A percentile compares a stretch with the other conserved stretches of the same genome.
Conservation (phyloP, 345 rosid genomes). For the Euphorbia pulcherrima region DNA sequence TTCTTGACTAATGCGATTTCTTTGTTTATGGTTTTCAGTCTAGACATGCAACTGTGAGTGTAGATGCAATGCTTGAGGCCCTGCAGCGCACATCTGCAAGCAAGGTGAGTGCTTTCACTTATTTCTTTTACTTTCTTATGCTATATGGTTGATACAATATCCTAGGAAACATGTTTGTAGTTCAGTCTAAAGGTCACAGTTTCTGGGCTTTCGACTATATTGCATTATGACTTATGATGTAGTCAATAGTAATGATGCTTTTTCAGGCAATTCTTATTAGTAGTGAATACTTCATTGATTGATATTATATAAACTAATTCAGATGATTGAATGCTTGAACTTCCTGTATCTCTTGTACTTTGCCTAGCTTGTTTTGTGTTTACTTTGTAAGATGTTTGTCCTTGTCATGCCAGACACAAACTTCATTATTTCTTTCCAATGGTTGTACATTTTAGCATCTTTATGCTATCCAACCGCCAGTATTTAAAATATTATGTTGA, state of each 20-base stretch:
- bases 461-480: neutral
- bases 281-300: neutral
- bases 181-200: neutral
- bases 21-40: constrained; percentile 44
- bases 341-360: neutral
- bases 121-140: neutral
- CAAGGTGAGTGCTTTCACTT: constrained; percentile 42
- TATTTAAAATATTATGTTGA: neutral
- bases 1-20: neutral
- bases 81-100: constrained; percentile 63
- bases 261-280: neutral
- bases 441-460: neutral
- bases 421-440: neutral
- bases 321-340: neutral
- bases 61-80: constrained; percentile 91
- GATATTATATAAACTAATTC: neutral
- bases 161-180: neutral
- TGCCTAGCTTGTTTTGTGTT: neutral
- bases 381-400: neutral
- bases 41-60: constrained; percentile 82
- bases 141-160: neutral
- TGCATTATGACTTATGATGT: neutral
- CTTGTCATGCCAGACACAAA: neutral
- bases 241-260: neutral
- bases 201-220: neutral